phyloP scores from a whole-genome alignment of 129 eudicot genomes.

The Mikania micrantha region DNA sequence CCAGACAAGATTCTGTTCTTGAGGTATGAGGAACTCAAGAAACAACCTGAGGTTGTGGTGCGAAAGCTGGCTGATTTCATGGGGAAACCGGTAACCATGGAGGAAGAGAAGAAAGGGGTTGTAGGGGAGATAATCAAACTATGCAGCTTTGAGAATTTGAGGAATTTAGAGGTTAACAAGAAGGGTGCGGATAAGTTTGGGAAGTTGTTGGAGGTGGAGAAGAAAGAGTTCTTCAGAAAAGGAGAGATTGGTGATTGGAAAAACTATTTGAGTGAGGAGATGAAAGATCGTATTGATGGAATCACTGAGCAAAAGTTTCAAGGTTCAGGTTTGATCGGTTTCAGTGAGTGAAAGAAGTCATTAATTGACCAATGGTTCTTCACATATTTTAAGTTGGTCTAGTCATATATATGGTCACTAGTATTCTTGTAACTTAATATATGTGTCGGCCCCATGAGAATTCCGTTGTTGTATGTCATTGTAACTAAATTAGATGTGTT shows the following conservation, averaged over 20 bases:
- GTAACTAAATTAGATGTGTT: no score
- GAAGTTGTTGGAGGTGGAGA: background rate
- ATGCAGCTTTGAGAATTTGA: slow-evolving; percentile 10
- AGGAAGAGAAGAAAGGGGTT: slow-evolving; percentile 10
- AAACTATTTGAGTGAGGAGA: slow-evolving; percentile 11
- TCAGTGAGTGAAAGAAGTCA: no score
- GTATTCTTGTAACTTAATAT: no score
- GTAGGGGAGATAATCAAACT: slow-evolving; percentile 3
- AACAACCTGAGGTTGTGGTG: slow-evolving; percentile 11
- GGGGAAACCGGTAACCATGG: slow-evolving; percentile 18
- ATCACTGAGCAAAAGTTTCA: slow-evolving; percentile 4
- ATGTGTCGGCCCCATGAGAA: no score
- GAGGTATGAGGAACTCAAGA: slow-evolving; percentile 41
- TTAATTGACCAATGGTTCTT: no score
- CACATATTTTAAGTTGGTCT: no score
- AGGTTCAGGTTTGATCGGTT: slow-evolving; percentile 9
- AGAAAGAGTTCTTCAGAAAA: background rate
- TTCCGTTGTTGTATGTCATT: no score
- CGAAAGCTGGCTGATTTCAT: slow-evolving; percentile 33
- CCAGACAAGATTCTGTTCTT: slow-evolving; percentile 29
- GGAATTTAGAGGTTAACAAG: slow-evolving; percentile 8
- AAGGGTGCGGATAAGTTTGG: background rate
- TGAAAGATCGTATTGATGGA: slow-evolving; percentile 8
- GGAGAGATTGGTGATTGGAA: slow-evolving; percentile 21
- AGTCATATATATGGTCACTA: no score